Evolutionary conservation across 257 asterid genomes (phyloP).

Genomic region (Plantago major): DNA sequence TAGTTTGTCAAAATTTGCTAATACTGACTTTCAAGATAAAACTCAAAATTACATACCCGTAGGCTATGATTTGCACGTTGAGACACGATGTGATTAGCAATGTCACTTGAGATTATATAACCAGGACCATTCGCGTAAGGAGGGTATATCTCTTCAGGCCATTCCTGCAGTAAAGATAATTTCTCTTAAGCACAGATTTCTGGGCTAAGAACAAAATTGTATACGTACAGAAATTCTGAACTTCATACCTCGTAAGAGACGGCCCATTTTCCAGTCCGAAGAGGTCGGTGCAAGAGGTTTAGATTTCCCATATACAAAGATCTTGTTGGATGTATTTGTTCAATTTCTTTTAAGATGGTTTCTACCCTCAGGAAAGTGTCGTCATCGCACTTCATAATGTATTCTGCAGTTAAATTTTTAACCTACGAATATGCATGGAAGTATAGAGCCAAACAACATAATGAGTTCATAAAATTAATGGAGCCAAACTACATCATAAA

Average conservation of each 20-base stretch:
- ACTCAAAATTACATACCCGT: slow-evolving; percentile 42
- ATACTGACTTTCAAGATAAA: slow-evolving; percentile 5
- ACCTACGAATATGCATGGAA: slow-evolving; percentile 42
- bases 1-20: neutral
- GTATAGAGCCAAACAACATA: neutral
- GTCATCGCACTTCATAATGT: slow-evolving; percentile 92
- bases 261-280: slow-evolving; percentile 95
- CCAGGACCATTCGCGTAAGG: slow-evolving; percentile 99
- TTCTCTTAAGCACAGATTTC: neutral
- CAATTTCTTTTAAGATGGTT: slow-evolving; percentile 63
- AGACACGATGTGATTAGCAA: slow-evolving; percentile 63
- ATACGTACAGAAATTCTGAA: neutral
- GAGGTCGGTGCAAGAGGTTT: slow-evolving; percentile 89
- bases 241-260: slow-evolving; percentile 73
- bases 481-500: slow-evolving; percentile 9
- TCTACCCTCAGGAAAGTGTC: slow-evolving; percentile 87
- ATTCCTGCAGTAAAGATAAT: slow-evolving; percentile 46
- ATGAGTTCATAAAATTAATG: neutral
- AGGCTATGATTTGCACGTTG: slow-evolving; percentile 55
- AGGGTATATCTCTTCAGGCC: slow-evolving; percentile 95
- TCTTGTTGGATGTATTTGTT: slow-evolving; percentile 42
- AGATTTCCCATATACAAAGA: slow-evolving; percentile 92
- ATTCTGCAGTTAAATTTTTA: slow-evolving; percentile 64
- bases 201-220: neutral
- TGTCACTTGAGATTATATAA: slow-evolving; percentile 68